Evolutionary conservation across 441 rosid species (phyloP).

Genomic region (Pelargonium myrrhifolium): DNA sequence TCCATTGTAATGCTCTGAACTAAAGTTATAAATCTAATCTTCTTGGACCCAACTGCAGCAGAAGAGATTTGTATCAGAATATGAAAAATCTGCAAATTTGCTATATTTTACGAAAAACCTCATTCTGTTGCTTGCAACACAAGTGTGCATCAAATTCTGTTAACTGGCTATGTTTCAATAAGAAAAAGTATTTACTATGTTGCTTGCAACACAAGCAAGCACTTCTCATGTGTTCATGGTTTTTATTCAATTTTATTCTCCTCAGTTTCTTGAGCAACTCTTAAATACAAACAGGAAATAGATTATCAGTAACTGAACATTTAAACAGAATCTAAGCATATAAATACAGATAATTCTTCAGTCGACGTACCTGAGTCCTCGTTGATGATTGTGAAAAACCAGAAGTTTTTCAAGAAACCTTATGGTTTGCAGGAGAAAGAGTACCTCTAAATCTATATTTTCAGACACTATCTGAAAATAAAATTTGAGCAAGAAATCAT

Average conservation of each 20-base stretch:
- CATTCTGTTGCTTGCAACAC: no score
- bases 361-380: background rate
- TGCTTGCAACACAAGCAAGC: background rate
- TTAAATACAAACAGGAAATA: background rate
- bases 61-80: background rate
- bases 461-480: background rate
- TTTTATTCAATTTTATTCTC: no score
- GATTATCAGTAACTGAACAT: background rate
- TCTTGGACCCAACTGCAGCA: background rate
- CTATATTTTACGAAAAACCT: no score
- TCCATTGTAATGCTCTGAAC: background rate
- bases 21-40: no score
- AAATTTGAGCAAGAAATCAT: no score
- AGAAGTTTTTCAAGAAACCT: background rate
- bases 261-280: background rate
- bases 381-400: background rate
- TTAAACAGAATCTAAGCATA: background rate
- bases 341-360: background rate
- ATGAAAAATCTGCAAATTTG: background rate
- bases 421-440: background rate
- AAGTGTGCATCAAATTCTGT: no score
- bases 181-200: no score
- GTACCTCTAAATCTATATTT: background rate
- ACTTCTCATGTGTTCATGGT: background rate
- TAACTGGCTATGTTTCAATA: no score